phyloP scores from a whole-genome alignment of 495 filamentous ascomycete species.

The Tuber melanosporum region DNA sequence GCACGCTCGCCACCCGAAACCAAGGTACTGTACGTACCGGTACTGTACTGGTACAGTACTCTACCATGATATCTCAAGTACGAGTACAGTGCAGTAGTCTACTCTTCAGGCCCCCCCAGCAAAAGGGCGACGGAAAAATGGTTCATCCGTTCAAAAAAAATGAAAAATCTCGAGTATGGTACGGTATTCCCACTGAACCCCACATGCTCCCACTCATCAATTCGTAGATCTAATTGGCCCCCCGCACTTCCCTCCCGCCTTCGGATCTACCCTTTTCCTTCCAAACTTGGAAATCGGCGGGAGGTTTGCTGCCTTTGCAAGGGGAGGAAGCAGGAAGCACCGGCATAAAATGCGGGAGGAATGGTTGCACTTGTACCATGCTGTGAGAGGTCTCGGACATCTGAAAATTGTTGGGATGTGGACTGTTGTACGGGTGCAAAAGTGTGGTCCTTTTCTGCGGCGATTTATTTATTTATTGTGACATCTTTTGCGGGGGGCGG shows the following conservation, averaged over 20 bases:
- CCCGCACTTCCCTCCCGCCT: neutral
- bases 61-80: too few species aligned
- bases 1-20: neutral
- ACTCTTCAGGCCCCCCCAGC: neutral
- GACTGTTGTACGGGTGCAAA: neutral
- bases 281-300: neutral
- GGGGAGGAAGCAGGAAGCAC: neutral
- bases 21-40: neutral
- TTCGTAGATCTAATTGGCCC: neutral
- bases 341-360: neutral
- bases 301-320: neutral
- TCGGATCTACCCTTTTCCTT: neutral
- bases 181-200: neutral
- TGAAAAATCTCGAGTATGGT: neutral
- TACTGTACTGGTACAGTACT: too few species aligned
- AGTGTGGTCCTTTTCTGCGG: neutral
- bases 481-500: neutral
- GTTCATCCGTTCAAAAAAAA: neutral
- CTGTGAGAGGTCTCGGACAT: neutral
- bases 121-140: neutral
- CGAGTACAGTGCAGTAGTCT: too few species aligned
- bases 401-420: conserved; percentile 3
- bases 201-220: neutral
- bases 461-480: neutral
- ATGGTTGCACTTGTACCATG: neutral